These are phyloP conservation scores for Fusarium bactridioides DNA, from an alignment of 2,329 filamentous ascomycete species.

Conservation along the genomic window DNA sequence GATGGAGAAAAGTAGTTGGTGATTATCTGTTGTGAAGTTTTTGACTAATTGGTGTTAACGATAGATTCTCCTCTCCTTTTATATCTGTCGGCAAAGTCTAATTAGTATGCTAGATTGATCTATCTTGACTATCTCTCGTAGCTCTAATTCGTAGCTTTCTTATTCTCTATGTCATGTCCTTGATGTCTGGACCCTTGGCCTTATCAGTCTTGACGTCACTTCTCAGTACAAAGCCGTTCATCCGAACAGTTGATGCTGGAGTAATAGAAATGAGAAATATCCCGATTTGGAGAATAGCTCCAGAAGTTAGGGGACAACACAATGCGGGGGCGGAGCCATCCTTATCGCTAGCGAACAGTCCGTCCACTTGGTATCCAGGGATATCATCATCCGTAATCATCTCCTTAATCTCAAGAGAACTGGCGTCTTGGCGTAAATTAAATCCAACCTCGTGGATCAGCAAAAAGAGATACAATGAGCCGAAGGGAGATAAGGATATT, in stretches of 20 bases:
- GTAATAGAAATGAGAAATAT: background rate
- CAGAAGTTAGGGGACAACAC: background rate
- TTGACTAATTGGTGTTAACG: background rate
- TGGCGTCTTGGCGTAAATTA: background rate
- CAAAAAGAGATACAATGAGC: background rate
- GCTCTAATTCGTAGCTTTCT: background rate
- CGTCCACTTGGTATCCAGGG: background rate
- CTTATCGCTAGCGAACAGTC: background rate
- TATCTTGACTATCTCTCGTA: background rate
- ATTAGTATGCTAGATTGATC: background rate
- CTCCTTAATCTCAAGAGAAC: background rate
- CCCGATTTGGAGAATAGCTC: background rate
- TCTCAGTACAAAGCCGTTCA: background rate
- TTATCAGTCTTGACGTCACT: background rate
- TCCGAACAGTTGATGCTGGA: background rate
- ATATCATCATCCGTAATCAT: background rate
- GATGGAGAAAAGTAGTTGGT: background rate
- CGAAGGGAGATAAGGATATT: background rate
- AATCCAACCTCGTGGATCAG: background rate
- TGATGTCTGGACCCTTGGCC: background rate
- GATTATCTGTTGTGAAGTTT: background rate
- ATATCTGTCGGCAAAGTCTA: background rate
- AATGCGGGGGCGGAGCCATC: background rate
- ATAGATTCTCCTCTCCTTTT: background rate
- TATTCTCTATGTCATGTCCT: fast-evolving